Evolutionary conservation across 441 rosid genomes (phyloP), one percentile per base, ranked within the genome.

Genomic region (Brassica hybrid): DNA sequence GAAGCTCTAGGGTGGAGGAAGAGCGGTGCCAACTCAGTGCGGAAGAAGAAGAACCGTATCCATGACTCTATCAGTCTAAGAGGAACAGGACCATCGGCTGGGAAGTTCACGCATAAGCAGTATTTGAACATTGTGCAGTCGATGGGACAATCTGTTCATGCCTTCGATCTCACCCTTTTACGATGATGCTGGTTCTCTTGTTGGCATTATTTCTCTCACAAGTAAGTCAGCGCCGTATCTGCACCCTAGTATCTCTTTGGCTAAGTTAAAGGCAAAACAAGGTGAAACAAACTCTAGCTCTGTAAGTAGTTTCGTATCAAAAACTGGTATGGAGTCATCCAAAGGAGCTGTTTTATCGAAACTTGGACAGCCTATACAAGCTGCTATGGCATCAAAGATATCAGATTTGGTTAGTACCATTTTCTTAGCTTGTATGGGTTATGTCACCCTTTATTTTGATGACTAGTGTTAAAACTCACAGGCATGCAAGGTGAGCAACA

Each of bases 61-160:
- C 80, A 70, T 65, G 85, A 71, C 25, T 76, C 60, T 34, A 76
- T 41, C 27, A 79, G 75, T 7, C 66, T 65, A 43, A 79, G 74
- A 7, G 71, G 75, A 1, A 90, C 21, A 52, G 9, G 91, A 25
- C 89, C 94, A 9, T 80, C 91, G 23, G 84, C 85, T 6, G 81
- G 90, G 32, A 89, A 88, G 65, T 89, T 93, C 76, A 82, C 91
- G 1, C 88, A 91, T 66, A 83, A 74, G 23, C 97, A 93, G 75
- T 93, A 86, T 85, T 84, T 91, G 83, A 95, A 88, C 78, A 95
- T 95, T 32, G 85, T 95, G 82, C 97, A 95, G 85, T 88, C 93
- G 18, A 88, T 95, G 98, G 98, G 93, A 25, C 99, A 95, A 72
- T 80, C 97, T 61, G 94, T 95, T 82, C 96, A 95, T 81, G 90